A percentile compares a stretch with the other conserved stretches of the same genome.
Evolutionary conservation across 1,139 yeast genomes (phyloP).

Genomic region (Saccharomyces hybrid): DNA sequence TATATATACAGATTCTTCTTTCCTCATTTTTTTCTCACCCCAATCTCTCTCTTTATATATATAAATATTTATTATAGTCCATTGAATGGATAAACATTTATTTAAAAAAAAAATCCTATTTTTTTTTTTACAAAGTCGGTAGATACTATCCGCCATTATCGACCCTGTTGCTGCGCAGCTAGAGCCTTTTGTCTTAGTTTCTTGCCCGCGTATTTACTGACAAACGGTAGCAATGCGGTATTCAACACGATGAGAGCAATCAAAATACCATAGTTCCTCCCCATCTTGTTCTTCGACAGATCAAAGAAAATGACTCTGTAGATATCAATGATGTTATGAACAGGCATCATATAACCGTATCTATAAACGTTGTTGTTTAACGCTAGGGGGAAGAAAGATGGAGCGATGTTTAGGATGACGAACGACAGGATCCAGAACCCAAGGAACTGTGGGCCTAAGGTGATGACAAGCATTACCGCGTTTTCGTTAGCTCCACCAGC

Average conservation of each 20-base stretch:
- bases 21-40: constrained; percentile 3
- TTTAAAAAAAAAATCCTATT: constrained; percentile 1
- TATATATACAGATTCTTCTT: constrained; percentile 1
- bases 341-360: constrained; percentile 60
- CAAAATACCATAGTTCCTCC: constrained; percentile 50
- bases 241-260: constrained; percentile 50
- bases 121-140: neutral
- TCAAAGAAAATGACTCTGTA: constrained; percentile 49
- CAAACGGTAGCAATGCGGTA: constrained; percentile 39
- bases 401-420: constrained; percentile 52
- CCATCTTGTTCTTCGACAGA: constrained; percentile 49
- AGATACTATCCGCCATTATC: too few relatives aligned
- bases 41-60: constrained; percentile 6
- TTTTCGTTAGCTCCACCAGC: constrained; percentile 59
- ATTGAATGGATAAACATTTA: constrained; percentile 23
- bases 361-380: constrained; percentile 46
- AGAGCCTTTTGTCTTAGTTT: constrained; percentile 5
- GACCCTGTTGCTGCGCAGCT: neutral
- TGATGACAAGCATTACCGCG: constrained; percentile 42
- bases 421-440: constrained; percentile 57
- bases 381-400: constrained; percentile 54
- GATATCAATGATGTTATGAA: constrained; percentile 49
- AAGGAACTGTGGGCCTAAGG: constrained; percentile 40
- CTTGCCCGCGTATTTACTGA: constrained; percentile 30
- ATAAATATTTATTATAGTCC: constrained; percentile 15